Evolutionary conservation across 306 rosid species (phyloP), one percentile per base, ranked within the genome.

Genomic region (Cicer bijugum): DNA sequence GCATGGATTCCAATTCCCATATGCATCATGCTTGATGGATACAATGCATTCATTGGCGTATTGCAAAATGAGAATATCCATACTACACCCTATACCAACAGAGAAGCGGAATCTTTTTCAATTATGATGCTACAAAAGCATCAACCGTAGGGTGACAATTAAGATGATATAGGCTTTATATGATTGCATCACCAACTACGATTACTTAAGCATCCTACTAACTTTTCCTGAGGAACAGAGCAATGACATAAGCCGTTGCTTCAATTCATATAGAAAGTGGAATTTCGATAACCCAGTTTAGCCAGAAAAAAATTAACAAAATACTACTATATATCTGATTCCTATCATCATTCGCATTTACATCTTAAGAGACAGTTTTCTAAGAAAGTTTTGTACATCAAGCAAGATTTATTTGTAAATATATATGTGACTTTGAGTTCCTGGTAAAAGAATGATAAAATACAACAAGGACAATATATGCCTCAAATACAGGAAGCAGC

Each of bases 131-230:
- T 63, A 23, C 69, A 37, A 51, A 69, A 35, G 19, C 44, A 66
- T 77, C 78, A 11, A 42, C 9, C 5, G 20, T 69, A 55, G 75
- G 75, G 57, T 15, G 78, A 64, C 70, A 67, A 77, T 44, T 56
- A 77, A 66, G 72, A 74, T 33, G 70, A 62, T 35, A 48, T 70
- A 79, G 78, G 55, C 68, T 63, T 63, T 61, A 71, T 67, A 75
- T n/a, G 55, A 74, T 47, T 80, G 72, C 87, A 60, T 74, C 74
- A 42, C 63, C 82, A 79, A 64, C 71, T 19, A 65, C 1, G 43
- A 67, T 67, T 19, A 77, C 51, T 62, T 2, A 19, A 71, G 62
- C 76, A 67, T 62, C 42, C 6, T 6, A 12, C 52, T 51, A 75
- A 80, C 69, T 60, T 69, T 61, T 69, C 58, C 57, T 20, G 6